Evolutionary conservation across 108 stramenopile species (phyloP), one percentile per base, ranked within the genome.

Genomic region (Nitzschia sp.): DNA sequence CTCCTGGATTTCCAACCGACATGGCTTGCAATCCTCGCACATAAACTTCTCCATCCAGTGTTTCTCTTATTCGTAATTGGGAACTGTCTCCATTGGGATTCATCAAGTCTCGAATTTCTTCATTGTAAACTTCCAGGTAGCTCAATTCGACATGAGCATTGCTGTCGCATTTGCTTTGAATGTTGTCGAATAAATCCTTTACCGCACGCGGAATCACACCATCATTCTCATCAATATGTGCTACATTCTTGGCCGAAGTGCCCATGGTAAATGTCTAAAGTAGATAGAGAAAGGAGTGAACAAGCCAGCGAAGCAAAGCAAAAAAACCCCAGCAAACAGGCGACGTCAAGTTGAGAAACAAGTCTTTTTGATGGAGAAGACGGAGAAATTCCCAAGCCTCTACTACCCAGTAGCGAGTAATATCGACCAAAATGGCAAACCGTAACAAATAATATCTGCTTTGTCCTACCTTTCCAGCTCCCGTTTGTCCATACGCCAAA

Each of bases 71-170:
- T 30, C 66, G 53, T 35, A 79, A 53, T 32, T 63, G 41, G 2
- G 33, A 15, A 54, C 31, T 79, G 45, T 3, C 72, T 53, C 46
- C 36, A 48, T 77, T 72, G 30, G 84, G 83, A 22, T 79, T 61
- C 11, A 80, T 64, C 58, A 92, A 63, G 30, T 78, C 69, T 16
- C 96, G 83, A 66, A 98, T 95, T 63, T 99, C 97, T 78, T 99
- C 99, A 80, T 98, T 99, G 84, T 99, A 99, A 53, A 99, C 98
- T 76, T 99, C 99, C 33, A 97, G 77, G 72, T 97, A 99, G 38
- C 88, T 90, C 5, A 96, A 89, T 45, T 96, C 80, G 31, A 99
- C 98, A 17, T 96, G 73, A 63, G 93, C 97, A 65, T 95, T 94
- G 45, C 91, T 84, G 19, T 83, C 85, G 58, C 87, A 82, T 50